Evolutionary conservation across 108 stramenopile species (phyloP).

Genomic region (Conticribra guillardii): DNA sequence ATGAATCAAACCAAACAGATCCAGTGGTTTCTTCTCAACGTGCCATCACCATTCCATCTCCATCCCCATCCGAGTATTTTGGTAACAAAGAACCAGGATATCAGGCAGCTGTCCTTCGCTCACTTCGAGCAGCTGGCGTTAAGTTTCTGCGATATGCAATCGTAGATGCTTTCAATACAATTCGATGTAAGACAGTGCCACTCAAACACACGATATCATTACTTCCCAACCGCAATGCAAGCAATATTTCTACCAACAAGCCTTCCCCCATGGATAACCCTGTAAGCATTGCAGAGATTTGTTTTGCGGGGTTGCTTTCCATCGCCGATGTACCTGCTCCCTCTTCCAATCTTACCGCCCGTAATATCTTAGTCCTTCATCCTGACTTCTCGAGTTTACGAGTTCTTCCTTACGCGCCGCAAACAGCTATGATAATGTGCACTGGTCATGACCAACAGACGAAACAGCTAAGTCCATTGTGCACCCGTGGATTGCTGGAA

Average conservation of each 20-base stretch:
- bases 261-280: constrained; percentile 29
- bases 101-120: constrained; percentile 62
- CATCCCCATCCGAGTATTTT: constrained; percentile 18
- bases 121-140: constrained; percentile 70
- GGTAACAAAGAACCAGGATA: constrained; percentile 17
- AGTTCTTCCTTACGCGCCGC: constrained; percentile 61
- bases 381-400: constrained; percentile 58
- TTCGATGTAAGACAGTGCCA: constrained; percentile 60
- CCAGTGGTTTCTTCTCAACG: neutral
- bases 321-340: constrained; percentile 39
- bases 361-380: constrained; percentile 45
- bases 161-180: constrained; percentile 53
- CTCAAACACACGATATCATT: constrained; percentile 41
- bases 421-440: constrained; percentile 64
- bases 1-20: neutral
- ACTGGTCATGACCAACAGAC: constrained; percentile 51
- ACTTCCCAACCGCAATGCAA: constrained; percentile 1
- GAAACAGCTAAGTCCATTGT: constrained; percentile 46
- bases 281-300: constrained; percentile 69
- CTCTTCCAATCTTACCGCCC: constrained; percentile 50
- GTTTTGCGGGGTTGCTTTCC: constrained; percentile 41
- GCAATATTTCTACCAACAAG: neutral
- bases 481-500: constrained; percentile 57
- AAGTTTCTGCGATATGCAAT: constrained; percentile 73
- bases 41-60: constrained; percentile 10